Conservation (phyloP, 2,329 filamentous ascomycete genomes). For the Chaetomium sp. region DNA sequence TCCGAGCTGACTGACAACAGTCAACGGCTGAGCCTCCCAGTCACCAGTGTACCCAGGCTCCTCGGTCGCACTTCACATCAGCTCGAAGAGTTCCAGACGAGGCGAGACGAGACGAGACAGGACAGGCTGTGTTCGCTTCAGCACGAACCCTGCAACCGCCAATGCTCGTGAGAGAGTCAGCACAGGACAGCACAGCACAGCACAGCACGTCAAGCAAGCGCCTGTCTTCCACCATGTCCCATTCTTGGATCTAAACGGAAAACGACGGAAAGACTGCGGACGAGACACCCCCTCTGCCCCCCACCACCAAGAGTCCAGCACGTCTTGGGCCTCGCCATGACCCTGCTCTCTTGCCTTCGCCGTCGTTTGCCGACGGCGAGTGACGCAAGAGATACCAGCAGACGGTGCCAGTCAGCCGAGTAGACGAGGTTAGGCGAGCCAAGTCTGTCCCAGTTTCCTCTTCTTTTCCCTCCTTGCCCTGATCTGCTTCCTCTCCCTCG, state of each 20-base stretch:
- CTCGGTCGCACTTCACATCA: not conserved
- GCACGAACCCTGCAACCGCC: conserved; percentile 1
- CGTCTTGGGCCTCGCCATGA: too few relatives aligned
- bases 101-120: not conserved
- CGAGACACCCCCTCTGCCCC: too few relatives aligned
- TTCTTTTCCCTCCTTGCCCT: not conserved
- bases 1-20: too few relatives aligned
- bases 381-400: not conserved
- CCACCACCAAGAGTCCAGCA: too few relatives aligned
- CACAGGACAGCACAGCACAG: too few relatives aligned
- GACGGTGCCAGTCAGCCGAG: not conserved
- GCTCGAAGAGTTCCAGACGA: not conserved
- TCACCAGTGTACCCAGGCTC: not conserved
- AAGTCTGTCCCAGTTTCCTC: not conserved
- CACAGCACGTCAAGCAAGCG: too few relatives aligned
- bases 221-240: too few relatives aligned
- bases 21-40: too few relatives aligned
- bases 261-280: too few relatives aligned
- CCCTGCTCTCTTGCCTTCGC: too few relatives aligned
- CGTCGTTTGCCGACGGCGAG: too few relatives aligned
- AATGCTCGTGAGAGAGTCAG: not conserved
- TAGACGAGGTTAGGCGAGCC: not conserved
- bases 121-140: conserved; percentile 4
- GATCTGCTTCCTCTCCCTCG: not conserved
- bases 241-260: too few relatives aligned